These are phyloP conservation scores for Blastocystis sp. DNA, from an alignment of 352 stramenopile genomes.

Conservation along the genomic window DNA sequence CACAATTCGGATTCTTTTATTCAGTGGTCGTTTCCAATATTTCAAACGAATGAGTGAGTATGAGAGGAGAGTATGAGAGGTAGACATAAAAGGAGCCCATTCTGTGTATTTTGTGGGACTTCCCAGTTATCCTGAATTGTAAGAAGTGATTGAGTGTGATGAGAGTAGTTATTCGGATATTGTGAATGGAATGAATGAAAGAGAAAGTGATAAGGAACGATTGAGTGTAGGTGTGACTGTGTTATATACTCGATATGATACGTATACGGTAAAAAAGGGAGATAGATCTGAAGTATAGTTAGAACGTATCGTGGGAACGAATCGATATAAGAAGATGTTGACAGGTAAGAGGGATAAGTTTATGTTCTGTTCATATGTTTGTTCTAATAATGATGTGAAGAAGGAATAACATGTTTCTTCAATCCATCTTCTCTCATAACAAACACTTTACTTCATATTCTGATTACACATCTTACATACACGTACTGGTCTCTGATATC, in stretches of 20 bases:
- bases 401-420: too few species aligned
- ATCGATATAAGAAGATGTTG: conserved; percentile 56
- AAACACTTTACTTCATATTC: neutral
- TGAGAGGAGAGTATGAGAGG: too few species aligned
- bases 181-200: conserved; percentile 48
- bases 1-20: conserved; percentile 54
- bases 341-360: conserved; percentile 45
- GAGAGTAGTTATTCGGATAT: conserved; percentile 45
- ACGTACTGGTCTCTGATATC: neutral
- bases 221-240: conserved; percentile 46
- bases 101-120: conserved; percentile 50
- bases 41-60: conserved; percentile 26
- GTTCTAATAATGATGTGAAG: neutral
- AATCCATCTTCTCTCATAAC: too few species aligned
- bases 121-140: conserved; percentile 48
- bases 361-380: conserved; percentile 60
- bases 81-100: conserved; percentile 4
- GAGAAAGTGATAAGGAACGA: conserved; percentile 18
- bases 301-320: conserved; percentile 50
- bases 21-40: conserved; percentile 39
- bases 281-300: neutral
- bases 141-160: neutral
- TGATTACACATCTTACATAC: conserved; percentile 14
- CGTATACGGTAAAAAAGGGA: neutral
- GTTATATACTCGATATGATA: conserved; percentile 41